Conservation (phyloP, 805 yeast species). For the Kluyveromyces siamensis region DNA sequence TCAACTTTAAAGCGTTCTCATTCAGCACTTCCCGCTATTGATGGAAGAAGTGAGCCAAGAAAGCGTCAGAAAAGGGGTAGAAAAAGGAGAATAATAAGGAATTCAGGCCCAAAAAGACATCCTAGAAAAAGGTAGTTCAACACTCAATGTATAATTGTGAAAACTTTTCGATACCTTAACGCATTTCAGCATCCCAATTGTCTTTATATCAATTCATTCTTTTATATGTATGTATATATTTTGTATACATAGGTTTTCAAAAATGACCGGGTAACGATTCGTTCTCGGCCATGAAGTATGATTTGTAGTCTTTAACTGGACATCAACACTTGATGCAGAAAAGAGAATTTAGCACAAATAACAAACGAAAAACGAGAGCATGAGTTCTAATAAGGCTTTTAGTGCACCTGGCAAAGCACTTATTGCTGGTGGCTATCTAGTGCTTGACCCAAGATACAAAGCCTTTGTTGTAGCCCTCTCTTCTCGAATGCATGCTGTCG, state of each 20-base stretch:
- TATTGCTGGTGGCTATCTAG: conserved; percentile 90
- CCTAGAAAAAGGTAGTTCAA: not conserved
- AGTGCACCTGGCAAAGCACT: conserved; percentile 96
- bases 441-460: conserved; percentile 63
- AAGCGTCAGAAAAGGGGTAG: not conserved
- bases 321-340: too few relatives aligned
- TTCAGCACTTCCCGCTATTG: not conserved
- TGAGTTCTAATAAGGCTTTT: conserved; percentile 35
- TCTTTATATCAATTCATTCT: too few relatives aligned
- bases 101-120: not conserved
- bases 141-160: too few relatives aligned
- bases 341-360: not conserved
- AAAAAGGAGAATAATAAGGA: not conserved
- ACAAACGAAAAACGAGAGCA: not conserved
- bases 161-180: too few relatives aligned
- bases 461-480: conserved; percentile 84
- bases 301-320: too few relatives aligned
- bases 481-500: conserved; percentile 78
- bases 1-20: not conserved
- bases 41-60: not conserved
- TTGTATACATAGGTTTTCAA: too few relatives aligned
- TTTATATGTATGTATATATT: too few relatives aligned
- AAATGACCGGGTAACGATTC: too few relatives aligned
- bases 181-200: too few relatives aligned
- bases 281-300: too few relatives aligned